Conservation (phyloP, 2,329 filamentous ascomycete genomes). For the Lachnellula arida region DNA sequence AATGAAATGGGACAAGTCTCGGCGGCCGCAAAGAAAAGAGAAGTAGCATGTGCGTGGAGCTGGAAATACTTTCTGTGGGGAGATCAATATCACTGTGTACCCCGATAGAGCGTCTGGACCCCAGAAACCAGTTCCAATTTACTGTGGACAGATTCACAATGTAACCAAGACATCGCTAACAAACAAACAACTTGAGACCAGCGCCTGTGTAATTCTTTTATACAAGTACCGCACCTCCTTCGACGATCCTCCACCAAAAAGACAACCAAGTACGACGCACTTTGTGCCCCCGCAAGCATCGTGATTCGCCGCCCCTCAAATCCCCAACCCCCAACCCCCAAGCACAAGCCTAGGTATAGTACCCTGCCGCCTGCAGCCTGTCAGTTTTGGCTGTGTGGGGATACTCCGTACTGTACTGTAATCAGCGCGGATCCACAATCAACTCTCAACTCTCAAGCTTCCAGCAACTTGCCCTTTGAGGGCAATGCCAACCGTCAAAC, state of each 20-base stretch:
- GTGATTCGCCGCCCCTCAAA: slow-evolving; percentile 8
- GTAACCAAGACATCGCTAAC: no score
- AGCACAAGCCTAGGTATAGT: not conserved
- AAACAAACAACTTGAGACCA: no score
- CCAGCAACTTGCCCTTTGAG: slow-evolving; percentile 1
- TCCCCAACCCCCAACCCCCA: slow-evolving; percentile 5
- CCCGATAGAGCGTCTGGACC: no score
- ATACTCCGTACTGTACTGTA: not conserved
- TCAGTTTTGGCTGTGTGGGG: not conserved
- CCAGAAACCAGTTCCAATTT: no score
- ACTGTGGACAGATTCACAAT: no score
- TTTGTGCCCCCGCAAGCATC: not conserved
- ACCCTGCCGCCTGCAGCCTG: not conserved
- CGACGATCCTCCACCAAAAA: not conserved
- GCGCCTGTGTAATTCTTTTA: not conserved
- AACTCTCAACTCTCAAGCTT: not conserved
- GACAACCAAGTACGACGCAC: not conserved
- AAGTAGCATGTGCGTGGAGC: no score
- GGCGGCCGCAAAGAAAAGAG: no score
- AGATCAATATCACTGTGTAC: no score
- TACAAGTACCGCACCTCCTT: not conserved
- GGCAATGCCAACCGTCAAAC: slow-evolving; percentile 14
- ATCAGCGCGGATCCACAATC: not conserved
- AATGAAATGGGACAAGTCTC: not conserved
- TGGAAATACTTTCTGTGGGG: no score